Conservation (phyloP, 176 grass and related monocot genomes). For the Thalia dealbata region DNA sequence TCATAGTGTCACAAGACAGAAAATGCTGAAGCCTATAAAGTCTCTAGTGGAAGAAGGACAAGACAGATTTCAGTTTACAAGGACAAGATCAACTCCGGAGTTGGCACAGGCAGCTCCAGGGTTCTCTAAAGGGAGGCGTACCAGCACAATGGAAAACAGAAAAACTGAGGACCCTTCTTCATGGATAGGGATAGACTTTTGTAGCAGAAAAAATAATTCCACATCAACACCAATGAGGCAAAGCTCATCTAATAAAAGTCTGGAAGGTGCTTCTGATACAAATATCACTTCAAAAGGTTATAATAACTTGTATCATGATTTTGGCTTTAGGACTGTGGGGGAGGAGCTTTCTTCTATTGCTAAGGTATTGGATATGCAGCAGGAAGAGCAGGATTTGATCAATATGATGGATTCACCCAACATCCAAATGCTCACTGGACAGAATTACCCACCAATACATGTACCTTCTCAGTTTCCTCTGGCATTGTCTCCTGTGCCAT, state of each 20-base stretch:
- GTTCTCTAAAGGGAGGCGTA: slow-evolving; percentile 36
- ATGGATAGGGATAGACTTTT: slow-evolving; percentile 34
- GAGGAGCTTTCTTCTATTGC: slow-evolving; percentile 65
- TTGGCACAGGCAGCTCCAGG: slow-evolving; percentile 49
- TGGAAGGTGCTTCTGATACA: slow-evolving; percentile 42
- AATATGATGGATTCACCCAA: slow-evolving; percentile 56
- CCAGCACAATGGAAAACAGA: slow-evolving; percentile 29
- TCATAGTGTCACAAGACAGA: slow-evolving; percentile 43
- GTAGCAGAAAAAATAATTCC: slow-evolving; percentile 40
- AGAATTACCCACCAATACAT: slow-evolving; percentile 48
- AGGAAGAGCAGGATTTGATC: slow-evolving; percentile 57
- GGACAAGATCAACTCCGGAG: slow-evolving; percentile 75
- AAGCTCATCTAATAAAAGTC: slow-evolving; percentile 36
- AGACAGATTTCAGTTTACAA: slow-evolving; percentile 51
- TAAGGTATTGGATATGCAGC: slow-evolving; percentile 38
- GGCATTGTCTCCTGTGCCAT: slow-evolving; percentile 33
- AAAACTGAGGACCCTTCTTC: slow-evolving; percentile 21
- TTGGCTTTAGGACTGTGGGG: slow-evolving; percentile 33
- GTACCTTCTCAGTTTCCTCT: slow-evolving; percentile 36
- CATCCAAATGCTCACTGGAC: slow-evolving; percentile 57
- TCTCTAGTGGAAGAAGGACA: slow-evolving; percentile 39
- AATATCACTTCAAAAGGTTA: slow-evolving; percentile 39
- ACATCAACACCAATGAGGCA: slow-evolving; percentile 41
- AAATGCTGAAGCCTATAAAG: slow-evolving; percentile 27
- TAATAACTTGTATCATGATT: slow-evolving; percentile 46